Evolutionary conservation across 768 basidiomycete species (phyloP), one percentile per base, ranked within the genome.

Genomic region (Pulveroboletus sp.): DNA sequence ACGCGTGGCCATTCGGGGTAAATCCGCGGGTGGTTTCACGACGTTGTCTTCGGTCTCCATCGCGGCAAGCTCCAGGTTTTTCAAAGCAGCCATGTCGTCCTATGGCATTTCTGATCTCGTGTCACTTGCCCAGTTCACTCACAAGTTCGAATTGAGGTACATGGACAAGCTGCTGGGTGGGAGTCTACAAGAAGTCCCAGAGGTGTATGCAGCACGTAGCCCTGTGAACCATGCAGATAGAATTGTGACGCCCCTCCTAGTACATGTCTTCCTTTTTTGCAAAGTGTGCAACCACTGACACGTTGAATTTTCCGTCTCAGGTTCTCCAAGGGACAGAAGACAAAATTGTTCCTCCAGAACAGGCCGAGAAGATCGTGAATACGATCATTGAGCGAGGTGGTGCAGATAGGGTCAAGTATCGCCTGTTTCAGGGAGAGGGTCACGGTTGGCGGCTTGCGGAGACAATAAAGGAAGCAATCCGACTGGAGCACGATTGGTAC

Each of bases 11-110:
- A 83, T 92, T 53, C 81, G 84, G 3, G 90, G 89, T 0, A 73
- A 78, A 0, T 87, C 85, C 11, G 78, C 87, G 5, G 88, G 89
- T 2, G 89, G 89, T 0, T 89, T 75, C 64, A 88, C 86, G 2
- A 74, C 76, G 6, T 76, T 93, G 31, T 73, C 70, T 0, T 57
- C 74, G 9, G 65, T 82, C 9, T 72, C 72, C 46, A 60, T 66
- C 28, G 73, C 73, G 10, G 73, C 68, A 9, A 68, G 71, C 10
- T 66, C 72, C 0, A 64, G 73, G n/a, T 69, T 63, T 9, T 73
- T 76, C 21, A 88, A 84, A 55, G 77, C 84, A 0, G 86, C 81
- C 0, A 75, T 81, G 2, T 82, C 81, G 0, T 70, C 69, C n/a
- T 93, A 75, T 57, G 89, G 90, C 0, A 71, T 92, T 40, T 82